phyloP scores from a whole-genome alignment of 805 yeast species.

The Teunomyces stri region DNA sequence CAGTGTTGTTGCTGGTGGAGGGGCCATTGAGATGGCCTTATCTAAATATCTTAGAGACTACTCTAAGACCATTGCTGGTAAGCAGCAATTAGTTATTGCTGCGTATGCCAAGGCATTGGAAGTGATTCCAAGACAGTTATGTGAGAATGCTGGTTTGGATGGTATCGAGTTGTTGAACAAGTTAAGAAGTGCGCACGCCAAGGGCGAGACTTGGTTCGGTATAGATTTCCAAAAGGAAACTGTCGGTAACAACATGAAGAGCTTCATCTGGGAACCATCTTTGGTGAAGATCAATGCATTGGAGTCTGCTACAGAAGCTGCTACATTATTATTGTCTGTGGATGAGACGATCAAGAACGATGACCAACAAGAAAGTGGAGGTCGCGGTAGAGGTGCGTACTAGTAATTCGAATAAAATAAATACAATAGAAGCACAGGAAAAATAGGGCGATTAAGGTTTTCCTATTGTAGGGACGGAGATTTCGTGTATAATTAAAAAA shows the following conservation, averaged over 20 bases:
- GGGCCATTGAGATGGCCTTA: slow-evolving; percentile 97
- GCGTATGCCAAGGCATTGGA: slow-evolving; percentile 95
- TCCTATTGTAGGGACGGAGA: neutral
- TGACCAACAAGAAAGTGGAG: slow-evolving; percentile 48
- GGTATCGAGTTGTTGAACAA: slow-evolving; percentile 92
- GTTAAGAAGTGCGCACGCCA: slow-evolving; percentile 90
- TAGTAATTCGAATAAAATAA: neutral
- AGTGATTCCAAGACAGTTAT: slow-evolving; percentile 93
- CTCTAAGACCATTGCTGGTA: slow-evolving; percentile 87
- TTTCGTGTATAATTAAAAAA: neutral
- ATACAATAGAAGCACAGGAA: neutral
- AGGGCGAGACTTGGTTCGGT: slow-evolving; percentile 90
- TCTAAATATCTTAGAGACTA: slow-evolving; percentile 85
- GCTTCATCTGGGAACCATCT: slow-evolving; percentile 97
- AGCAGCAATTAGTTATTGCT: slow-evolving; percentile 87
- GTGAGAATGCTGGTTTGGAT: slow-evolving; percentile 99
- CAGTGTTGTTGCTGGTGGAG: slow-evolving; percentile 95
- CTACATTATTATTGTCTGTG: slow-evolving; percentile 86
- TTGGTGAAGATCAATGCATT: slow-evolving; percentile 92
- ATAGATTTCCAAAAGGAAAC: slow-evolving; percentile 83
- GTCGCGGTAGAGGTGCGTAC: slow-evolving; percentile 68
- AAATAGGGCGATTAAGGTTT: neutral
- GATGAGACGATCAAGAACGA: slow-evolving; percentile 88
- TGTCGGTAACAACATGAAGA: slow-evolving; percentile 79
- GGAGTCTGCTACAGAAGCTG: slow-evolving; percentile 95